These are phyloP conservation scores for Apiospora phragmitis DNA, from an alignment of 2,329 filamentous ascomycete species.

Conservation along the genomic window DNA sequence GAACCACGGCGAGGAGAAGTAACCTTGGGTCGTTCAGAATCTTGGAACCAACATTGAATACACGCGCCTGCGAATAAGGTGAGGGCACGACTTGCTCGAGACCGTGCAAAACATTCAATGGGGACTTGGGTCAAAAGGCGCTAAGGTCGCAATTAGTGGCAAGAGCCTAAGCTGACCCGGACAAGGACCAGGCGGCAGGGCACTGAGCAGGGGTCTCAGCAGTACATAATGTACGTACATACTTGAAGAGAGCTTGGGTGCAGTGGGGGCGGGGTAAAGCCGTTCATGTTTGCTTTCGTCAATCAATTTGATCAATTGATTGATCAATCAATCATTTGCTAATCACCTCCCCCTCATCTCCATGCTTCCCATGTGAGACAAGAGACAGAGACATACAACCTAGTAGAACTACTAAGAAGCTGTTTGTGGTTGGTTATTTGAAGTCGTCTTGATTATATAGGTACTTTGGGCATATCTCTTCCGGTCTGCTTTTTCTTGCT, in stretches of 20 bases:
- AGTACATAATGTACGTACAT: too few relatives aligned
- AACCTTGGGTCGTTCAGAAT: neutral
- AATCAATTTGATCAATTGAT: neutral
- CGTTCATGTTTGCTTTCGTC: too few relatives aligned
- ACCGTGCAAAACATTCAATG: neutral
- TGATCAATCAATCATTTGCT: neutral
- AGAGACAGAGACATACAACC: neutral
- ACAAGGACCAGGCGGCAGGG: neutral
- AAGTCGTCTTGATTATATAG: too few relatives aligned
- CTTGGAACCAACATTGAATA: neutral
- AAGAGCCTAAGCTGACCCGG: neutral
- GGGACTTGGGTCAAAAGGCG: neutral
- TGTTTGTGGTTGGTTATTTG: neutral
- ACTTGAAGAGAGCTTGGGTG: neutral
- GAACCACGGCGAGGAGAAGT: neutral
- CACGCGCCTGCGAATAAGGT: neutral
- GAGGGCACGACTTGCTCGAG: neutral
- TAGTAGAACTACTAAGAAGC: neutral
- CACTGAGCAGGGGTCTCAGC: neutral
- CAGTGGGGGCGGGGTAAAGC: neutral
- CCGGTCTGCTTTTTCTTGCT: neutral
- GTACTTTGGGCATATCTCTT: neutral
- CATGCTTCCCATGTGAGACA: neutral
- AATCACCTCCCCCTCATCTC: neutral
- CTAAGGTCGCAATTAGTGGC: neutral